Conservation (phyloP, 1,139 yeast genomes). For the Scheffersomyces segobiensis region DNA sequence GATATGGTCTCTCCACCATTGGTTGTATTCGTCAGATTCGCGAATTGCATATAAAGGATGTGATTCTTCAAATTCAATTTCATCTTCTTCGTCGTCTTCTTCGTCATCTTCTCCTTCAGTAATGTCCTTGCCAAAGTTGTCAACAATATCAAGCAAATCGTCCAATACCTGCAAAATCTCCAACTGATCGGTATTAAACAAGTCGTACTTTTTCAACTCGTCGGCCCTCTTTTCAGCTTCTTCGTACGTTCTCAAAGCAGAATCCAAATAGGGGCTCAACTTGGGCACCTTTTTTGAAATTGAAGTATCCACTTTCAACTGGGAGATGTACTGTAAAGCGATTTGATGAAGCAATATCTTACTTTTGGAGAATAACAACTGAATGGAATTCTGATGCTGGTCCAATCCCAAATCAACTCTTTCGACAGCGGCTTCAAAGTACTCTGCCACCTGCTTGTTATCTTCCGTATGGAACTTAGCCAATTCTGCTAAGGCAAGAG, state of each 20-base stretch:
- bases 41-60: slow-evolving; percentile 57
- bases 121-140: slow-evolving; percentile 58
- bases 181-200: slow-evolving; percentile 42
- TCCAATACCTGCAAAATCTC: slow-evolving; percentile 58
- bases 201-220: slow-evolving; percentile 21
- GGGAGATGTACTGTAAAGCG: slow-evolving; percentile 57
- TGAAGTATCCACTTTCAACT: slow-evolving; percentile 41
- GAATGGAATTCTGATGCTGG: slow-evolving; percentile 42
- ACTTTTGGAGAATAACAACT: slow-evolving; percentile 54
- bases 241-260: slow-evolving; percentile 45
- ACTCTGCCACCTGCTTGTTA: slow-evolving; percentile 47
- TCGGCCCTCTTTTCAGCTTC: slow-evolving; percentile 41
- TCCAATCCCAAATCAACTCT: slow-evolving; percentile 64
- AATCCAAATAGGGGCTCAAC: slow-evolving; percentile 37
- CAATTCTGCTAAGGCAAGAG: slow-evolving; percentile 68
- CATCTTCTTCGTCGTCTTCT: slow-evolving; percentile 31
- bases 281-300: slow-evolving; percentile 23
- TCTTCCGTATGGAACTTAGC: slow-evolving; percentile 53
- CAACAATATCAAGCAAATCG: slow-evolving; percentile 64
- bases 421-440: slow-evolving; percentile 70
- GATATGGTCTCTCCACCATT: slow-evolving; percentile 60
- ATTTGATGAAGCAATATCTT: slow-evolving; percentile 57
- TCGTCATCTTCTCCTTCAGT: slow-evolving; percentile 44
- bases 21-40: slow-evolving; percentile 38
- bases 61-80: slow-evolving; percentile 34